phyloP scores from a whole-genome alignment of 2,329 filamentous ascomycete genomes.

The Paecilomyces variotii region DNA sequence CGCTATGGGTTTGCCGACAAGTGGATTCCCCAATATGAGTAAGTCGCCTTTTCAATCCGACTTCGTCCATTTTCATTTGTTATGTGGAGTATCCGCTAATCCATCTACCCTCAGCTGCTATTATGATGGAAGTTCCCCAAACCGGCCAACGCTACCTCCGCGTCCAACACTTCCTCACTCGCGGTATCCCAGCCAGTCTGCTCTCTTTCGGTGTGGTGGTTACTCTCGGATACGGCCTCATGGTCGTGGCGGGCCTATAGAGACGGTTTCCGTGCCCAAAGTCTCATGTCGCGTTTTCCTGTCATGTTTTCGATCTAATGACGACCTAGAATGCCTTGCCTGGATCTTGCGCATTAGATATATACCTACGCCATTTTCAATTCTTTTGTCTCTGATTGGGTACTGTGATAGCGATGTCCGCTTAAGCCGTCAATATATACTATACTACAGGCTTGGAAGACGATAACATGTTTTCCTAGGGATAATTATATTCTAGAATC shows the following conservation, averaged over 20 bases:
- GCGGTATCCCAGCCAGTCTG: constrained; percentile 82
- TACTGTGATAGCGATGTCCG: background rate
- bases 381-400: background rate
- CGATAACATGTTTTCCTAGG: background rate
- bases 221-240: constrained; percentile 82
- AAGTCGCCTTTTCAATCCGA: constrained; percentile 40
- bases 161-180: constrained; percentile 88
- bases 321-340: background rate
- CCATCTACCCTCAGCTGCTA: constrained; percentile 58
- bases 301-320: background rate
- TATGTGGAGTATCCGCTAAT: background rate
- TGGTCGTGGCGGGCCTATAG: constrained; percentile 65
- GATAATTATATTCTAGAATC: too few relatives aligned
- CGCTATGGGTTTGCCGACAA: constrained; percentile 94
- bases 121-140: constrained; percentile 95
- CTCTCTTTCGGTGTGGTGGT: constrained; percentile 75
- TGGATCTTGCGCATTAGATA: background rate
- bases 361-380: background rate
- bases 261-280: background rate
- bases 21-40: constrained; percentile 99
- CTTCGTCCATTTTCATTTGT: constrained; percentile 3
- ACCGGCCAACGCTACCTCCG: constrained; percentile 86
- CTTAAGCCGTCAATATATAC: background rate
- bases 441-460: background rate
- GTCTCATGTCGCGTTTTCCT: background rate